phyloP scores from a whole-genome alignment of 768 basidiomycete genomes.

The Porphyrellus cyaneotinctus region DNA sequence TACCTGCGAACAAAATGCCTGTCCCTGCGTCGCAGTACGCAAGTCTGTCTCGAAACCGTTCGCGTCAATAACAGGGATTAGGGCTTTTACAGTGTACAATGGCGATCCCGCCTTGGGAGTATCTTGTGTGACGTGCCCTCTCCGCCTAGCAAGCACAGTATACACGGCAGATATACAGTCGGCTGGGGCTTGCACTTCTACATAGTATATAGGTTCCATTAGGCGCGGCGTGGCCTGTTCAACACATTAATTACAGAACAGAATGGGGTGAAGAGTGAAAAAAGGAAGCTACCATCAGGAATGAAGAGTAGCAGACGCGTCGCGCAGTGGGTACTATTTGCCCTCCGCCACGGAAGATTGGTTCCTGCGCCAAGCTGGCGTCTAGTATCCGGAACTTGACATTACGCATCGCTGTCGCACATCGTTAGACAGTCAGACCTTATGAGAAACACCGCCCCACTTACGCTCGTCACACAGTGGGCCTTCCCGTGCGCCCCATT shows the following conservation, averaged over 20 bases:
- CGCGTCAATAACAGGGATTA: slow-evolving; percentile 97
- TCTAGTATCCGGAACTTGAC: slow-evolving; percentile 97
- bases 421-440: slow-evolving; percentile 1
- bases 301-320: slow-evolving; percentile 97
- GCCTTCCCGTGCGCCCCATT: slow-evolving; percentile 97
- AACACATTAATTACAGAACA: neutral
- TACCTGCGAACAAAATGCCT: slow-evolving; percentile 96
- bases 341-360: slow-evolving; percentile 96
- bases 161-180: slow-evolving; percentile 99
- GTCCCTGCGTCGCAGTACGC: slow-evolving; percentile 95
- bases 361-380: slow-evolving; percentile 87
- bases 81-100: slow-evolving; percentile 94
- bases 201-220: slow-evolving; percentile 98
- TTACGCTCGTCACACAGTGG: slow-evolving; percentile 97
- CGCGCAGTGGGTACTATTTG: slow-evolving; percentile 99
- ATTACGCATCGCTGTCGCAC: slow-evolving; percentile 82
- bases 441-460: slow-evolving; percentile 32
- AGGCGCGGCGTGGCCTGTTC: slow-evolving; percentile 87
- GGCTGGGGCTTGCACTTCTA: slow-evolving; percentile 98
- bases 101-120: slow-evolving; percentile 98
- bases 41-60: slow-evolving; percentile 99
- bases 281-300: slow-evolving; percentile 76
- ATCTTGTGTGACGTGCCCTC: slow-evolving; percentile 99
- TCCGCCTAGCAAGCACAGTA: slow-evolving; percentile 94
- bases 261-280: slow-evolving; percentile 9